Conservation (phyloP, 2,329 filamentous ascomycete genomes). For the Stagonosporopsis cucurbitacearum region DNA sequence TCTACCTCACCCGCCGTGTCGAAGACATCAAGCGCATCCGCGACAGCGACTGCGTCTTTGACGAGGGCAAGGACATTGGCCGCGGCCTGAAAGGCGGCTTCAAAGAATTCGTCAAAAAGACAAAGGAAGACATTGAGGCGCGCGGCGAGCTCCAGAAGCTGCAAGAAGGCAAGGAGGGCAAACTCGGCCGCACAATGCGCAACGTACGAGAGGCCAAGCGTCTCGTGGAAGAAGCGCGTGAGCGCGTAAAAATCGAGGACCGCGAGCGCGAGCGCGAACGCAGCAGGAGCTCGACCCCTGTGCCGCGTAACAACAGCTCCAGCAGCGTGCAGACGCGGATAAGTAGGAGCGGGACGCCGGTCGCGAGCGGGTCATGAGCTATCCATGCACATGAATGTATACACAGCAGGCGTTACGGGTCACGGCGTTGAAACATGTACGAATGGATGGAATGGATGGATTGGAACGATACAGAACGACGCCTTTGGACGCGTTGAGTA, state of each 20-base stretch:
- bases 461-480: too few species aligned
- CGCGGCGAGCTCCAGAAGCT: slow-evolving; percentile 42
- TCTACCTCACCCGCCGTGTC: slow-evolving; percentile 63
- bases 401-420: not conserved
- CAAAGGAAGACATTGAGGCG: slow-evolving; percentile 42
- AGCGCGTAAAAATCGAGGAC: slow-evolving; percentile 41
- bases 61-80: slow-evolving; percentile 36
- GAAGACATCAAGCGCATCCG: slow-evolving; percentile 52
- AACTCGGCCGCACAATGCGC: slow-evolving; percentile 40
- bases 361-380: slow-evolving; percentile 9
- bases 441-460: not conserved
- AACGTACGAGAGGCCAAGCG: slow-evolving; percentile 43
- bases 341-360: slow-evolving; percentile 32
- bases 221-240: slow-evolving; percentile 44
- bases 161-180: slow-evolving; percentile 43
- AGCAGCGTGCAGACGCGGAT: slow-evolving; percentile 19
- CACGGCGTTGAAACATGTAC: not conserved
- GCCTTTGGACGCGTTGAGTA: too few species aligned
- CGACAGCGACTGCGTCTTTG: slow-evolving; percentile 43
- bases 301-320: slow-evolving; percentile 29
- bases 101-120: slow-evolving; percentile 47
- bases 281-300: slow-evolving; percentile 36
- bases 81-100: slow-evolving; percentile 42
- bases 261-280: slow-evolving; percentile 30
- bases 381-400: not conserved